phyloP scores from a whole-genome alignment of 2,329 filamentous ascomycete genomes.

The Cucurbitaria berberidis region DNA sequence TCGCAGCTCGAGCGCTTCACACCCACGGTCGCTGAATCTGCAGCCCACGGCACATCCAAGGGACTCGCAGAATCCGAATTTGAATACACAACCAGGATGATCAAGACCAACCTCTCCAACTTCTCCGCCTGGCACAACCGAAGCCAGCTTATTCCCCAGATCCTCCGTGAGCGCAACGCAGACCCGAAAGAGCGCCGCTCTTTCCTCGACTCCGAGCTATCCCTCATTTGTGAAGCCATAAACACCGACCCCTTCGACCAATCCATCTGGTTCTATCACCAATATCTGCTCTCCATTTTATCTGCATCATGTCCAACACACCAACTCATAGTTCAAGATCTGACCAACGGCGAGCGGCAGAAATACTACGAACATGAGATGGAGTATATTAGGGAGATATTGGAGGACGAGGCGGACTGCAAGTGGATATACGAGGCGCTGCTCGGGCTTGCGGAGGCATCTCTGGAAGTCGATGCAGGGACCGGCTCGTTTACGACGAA shows the following conservation, averaged over 20 bases:
- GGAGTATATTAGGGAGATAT: conserved; percentile 72
- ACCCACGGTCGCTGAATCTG: background rate
- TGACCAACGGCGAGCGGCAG: conserved; percentile 67
- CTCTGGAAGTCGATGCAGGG: conserved; percentile 56
- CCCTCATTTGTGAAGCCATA: conserved; percentile 75
- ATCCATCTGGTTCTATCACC: conserved; percentile 96
- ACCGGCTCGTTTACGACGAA: conserved; percentile 51
- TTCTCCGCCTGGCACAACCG: conserved; percentile 97
- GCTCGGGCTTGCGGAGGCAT: conserved; percentile 74
- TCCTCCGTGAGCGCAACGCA: conserved; percentile 74
- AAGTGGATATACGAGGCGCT: conserved; percentile 93
- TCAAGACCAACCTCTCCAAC: conserved; percentile 83
- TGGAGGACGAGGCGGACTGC: conserved; percentile 70
- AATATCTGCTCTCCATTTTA: conserved; percentile 75
- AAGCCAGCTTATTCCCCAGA: conserved; percentile 77
- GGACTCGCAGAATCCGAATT: conserved; percentile 83
- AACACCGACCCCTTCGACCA: conserved; percentile 93
- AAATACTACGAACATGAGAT: conserved; percentile 74
- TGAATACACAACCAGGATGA: conserved; percentile 89
- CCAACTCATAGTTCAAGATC: conserved; percentile 67
- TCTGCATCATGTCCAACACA: conserved; percentile 58
- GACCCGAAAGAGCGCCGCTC: conserved; percentile 66
- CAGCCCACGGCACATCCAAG: conserved; percentile 12
- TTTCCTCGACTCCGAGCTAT: conserved; percentile 80
- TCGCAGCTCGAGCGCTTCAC: conserved; percentile 69